Percentiles rank a stretch among this genome's conserved stretches.
These are phyloP conservation scores for Neurospora sp. DNA, from an alignment of 2,329 filamentous ascomycete genomes.

Conservation along the genomic window DNA sequence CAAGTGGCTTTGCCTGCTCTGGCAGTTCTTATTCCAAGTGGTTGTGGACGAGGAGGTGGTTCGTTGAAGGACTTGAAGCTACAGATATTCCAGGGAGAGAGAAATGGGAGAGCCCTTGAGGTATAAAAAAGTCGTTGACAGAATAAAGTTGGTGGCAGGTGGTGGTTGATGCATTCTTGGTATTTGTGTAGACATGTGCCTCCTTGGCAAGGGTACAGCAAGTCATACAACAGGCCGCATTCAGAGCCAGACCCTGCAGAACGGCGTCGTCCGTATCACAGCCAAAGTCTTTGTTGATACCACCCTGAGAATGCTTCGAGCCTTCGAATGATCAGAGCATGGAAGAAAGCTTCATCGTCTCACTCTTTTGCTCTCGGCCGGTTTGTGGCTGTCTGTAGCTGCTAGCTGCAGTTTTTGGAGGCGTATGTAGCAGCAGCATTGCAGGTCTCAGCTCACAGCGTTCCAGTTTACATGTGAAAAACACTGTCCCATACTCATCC, in stretches of 20 bases:
- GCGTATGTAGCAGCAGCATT: not conserved
- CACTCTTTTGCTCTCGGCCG: not conserved
- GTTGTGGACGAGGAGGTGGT: not conserved
- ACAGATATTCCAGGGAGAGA: not conserved
- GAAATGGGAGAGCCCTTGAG: not conserved
- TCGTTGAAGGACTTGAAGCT: not conserved
- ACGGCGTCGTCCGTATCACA: no score
- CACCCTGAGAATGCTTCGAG: not conserved
- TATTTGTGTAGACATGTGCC: not conserved
- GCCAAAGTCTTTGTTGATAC: not conserved
- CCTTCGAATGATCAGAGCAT: not conserved
- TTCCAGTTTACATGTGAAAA: not conserved
- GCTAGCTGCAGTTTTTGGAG: not conserved
- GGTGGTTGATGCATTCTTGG: not conserved
- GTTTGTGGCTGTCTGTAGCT: not conserved
- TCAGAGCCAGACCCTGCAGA: not conserved
- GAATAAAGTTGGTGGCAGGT: not conserved
- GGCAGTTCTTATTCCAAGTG: not conserved
- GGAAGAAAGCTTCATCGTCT: not conserved
- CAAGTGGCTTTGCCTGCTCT: not conserved
- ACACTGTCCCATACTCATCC: not conserved
- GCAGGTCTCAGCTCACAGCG: not conserved
- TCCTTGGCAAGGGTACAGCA: not conserved
- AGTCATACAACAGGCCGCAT: not conserved
- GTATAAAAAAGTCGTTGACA: not conserved